These are phyloP conservation scores for Marasmius tenuissimus DNA, from an alignment of 1,284 basidiomycete genomes.

Conservation along the genomic window DNA sequence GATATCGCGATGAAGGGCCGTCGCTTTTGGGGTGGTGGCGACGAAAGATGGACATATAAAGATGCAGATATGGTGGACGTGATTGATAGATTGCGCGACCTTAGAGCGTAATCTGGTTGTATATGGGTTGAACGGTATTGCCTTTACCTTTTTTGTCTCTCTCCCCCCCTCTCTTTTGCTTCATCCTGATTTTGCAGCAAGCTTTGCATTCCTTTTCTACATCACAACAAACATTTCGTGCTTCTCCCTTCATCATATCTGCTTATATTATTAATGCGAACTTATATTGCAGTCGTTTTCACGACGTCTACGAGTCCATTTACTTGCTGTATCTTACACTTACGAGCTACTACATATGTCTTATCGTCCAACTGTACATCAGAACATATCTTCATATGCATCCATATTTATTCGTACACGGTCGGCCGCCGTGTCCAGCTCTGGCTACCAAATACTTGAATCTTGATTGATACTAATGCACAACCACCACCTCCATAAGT, in stretches of 20 bases:
- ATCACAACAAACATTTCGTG: background rate
- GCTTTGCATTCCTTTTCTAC: too few relatives aligned
- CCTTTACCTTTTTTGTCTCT: background rate
- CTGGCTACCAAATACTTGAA: background rate
- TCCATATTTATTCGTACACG: background rate
- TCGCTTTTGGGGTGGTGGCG: constrained; percentile 39
- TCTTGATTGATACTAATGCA: background rate
- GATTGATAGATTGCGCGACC: constrained; percentile 47
- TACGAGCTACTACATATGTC: too few relatives aligned
- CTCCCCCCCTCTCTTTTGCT: background rate
- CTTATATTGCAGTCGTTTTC: background rate
- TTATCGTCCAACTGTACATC: too few relatives aligned
- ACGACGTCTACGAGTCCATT: too few relatives aligned
- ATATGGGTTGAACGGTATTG: background rate
- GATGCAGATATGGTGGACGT: constrained; percentile 41
- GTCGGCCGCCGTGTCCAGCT: background rate
- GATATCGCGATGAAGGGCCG: constrained; percentile 37
- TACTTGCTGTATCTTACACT: too few relatives aligned
- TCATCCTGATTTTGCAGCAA: background rate
- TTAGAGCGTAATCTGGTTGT: constrained; percentile 33
- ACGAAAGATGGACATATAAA: constrained; percentile 22
- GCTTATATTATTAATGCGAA: background rate
- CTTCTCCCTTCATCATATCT: background rate
- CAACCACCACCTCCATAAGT: background rate
- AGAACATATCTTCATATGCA: background rate